Evolutionary conservation across 768 basidiomycete species (phyloP), one percentile per base, ranked within the genome.

Genomic region (Crucibulum laeve): DNA sequence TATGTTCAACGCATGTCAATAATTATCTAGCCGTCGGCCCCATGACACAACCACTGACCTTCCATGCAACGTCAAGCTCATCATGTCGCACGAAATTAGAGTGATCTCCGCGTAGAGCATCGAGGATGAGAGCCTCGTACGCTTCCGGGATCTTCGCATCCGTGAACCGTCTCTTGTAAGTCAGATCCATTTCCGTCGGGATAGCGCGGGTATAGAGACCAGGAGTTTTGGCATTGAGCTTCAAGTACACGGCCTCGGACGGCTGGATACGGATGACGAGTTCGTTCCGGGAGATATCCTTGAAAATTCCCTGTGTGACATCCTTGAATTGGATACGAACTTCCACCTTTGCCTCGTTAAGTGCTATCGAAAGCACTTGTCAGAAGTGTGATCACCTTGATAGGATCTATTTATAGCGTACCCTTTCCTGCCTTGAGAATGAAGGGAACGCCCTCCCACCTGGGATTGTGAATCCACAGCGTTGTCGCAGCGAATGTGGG

Each of bases 401-500:
- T 46, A 44, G 22, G 24, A 38, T 25, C 19, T 30, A 40, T 26
- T 6, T 44, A 38, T 17, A 22, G 61, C 75, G 46, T 53, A 88
- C 93, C 94, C 78, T 99, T 99, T 41, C 95, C 95, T 18, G 95
- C 96, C 69, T 94, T 97, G 53, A 99, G 74, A 57, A 98, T 92
- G 71, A 98, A 99, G 0, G 95, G 96, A 4, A 99, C 95, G 45
- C 95, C 95, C 63, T 98, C 95, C 95, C 95, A 99, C 48, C 96
- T 74, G 1, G 91, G 92, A 62, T 92, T 96, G 68, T 96, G 77
- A 63, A 99, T 91, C 81, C 82, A 87, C 18, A 98, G 74, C 10
- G 87, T 87, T 39, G 83, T 82, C 5, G 91, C 91, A 38, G 95
- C 94, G 57, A 84, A 99, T 4, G 95, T 99, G 5, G 96, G 95